Conservation (phyloP, 257 asterid genomes). For the Scutellaria baicalensis region DNA sequence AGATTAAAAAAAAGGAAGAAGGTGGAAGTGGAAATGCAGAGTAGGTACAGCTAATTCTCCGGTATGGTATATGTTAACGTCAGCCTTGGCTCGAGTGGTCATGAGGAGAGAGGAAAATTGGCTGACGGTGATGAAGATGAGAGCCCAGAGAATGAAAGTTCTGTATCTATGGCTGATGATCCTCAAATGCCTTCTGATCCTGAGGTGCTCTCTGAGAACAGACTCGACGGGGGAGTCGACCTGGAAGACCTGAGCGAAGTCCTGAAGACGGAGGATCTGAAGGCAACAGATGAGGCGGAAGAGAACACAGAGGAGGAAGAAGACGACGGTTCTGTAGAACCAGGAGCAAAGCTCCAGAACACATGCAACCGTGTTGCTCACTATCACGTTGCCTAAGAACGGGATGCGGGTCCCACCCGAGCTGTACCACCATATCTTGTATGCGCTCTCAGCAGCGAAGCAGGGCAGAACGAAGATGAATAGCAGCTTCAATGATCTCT, state of each 20-base stretch:
- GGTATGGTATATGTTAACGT: constrained; percentile 46
- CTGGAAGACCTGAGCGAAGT: constrained; percentile 68
- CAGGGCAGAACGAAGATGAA: constrained; percentile 53
- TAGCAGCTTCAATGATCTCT: constrained; percentile 44
- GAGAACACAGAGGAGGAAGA: constrained; percentile 45
- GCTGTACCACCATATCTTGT: constrained; percentile 59
- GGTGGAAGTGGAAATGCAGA: not conserved
- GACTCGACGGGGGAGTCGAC: constrained; percentile 63
- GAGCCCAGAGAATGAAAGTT: constrained; percentile 51
- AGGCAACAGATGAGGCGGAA: constrained; percentile 80
- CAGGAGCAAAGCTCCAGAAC: constrained; percentile 54
- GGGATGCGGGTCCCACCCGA: constrained; percentile 47
- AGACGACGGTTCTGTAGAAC: constrained; percentile 40
- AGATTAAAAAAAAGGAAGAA: too few species aligned
- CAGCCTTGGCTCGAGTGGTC: constrained; percentile 57
- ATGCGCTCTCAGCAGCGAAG: constrained; percentile 37
- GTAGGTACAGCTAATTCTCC: constrained; percentile 80
- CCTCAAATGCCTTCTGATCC: constrained; percentile 67
- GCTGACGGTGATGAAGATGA: constrained; percentile 60
- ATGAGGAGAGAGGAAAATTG: constrained; percentile 75
- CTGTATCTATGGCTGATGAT: constrained; percentile 82
- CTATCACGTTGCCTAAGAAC: constrained; percentile 31
- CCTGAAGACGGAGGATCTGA: constrained; percentile 81
- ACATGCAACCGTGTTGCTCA: constrained; percentile 45
- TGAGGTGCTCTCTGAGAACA: constrained; percentile 63